Evolutionary conservation across 176 grass and related monocot genomes (phyloP), one percentile per base, ranked within the genome.

Genomic region (Dendrocalamus sinicus): DNA sequence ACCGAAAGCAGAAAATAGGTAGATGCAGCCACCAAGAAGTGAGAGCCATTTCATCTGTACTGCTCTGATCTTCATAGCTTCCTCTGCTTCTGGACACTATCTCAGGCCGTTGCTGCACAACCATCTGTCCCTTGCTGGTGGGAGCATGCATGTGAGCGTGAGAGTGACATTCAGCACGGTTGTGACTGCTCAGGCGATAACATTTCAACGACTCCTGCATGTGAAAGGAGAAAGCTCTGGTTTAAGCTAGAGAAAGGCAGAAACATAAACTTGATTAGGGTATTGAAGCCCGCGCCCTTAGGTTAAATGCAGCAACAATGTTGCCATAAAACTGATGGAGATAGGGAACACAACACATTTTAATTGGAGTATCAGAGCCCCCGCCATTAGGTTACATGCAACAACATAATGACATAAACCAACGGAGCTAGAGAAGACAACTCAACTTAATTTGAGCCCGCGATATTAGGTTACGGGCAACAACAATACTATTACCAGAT

Each of bases 131-230:
- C 39, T 48, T 85, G 23, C 66, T 47, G 15, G 19, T 70, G 39
- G 83, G 41, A 59, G 64, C 73, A 57, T 76, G 64, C 73, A 57
- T 76, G 3, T 51, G 71, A 48, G 44, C 13, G 41, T 72, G 67
- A 23, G 14, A 72, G 23, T 39, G 13, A 40, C n/a, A 46, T 63
- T 79, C 23, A 44, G 17, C 61, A 47, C 3, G 12, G 15, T 9
- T 72, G 67, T 16, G 64, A 26, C 53, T 53, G 45, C n/a, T n/a
- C 54, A 64, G 40, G 23, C 53, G 17, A 44, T 80, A 52, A 55
- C 58, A 30, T 4, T 65, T 50, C 30, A 65, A 64, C 46, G 15
- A 53, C 57, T 13, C 15, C 54, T 87, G 44, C 32, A 28, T 14
- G 16, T 17, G 22, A 24, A 80, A 37, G 50, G 28, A 41, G 19